Evolutionary conservation across 768 basidiomycete genomes (phyloP), one percentile per base, ranked within the genome.

Genomic region (Phlebiopsis gigantea): DNA sequence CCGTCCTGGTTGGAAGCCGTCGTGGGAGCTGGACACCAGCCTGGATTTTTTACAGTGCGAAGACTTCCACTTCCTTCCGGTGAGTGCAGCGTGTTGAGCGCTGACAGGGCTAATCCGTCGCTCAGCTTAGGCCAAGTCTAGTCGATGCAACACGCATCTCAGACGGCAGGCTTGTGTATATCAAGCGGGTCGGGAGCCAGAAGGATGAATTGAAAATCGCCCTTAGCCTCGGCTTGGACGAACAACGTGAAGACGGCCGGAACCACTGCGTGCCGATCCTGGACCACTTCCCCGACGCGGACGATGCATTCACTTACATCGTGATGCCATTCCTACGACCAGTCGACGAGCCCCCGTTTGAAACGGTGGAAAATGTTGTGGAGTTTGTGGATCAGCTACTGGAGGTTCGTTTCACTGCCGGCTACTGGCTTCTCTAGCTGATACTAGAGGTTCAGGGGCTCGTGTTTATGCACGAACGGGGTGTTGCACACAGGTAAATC

Each of bases 1-100:
- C 29, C 51, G 59, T 21, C 66, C 61, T 0, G 44, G 59, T 7
- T 72, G 70, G 71, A 34, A 61, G n/a, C 63, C 70, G 10, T 70
- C 68, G 0, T 72, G 71, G 72, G 31, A 45, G 12, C 21, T 25
- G 8, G 42, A 39, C 46, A 24, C 26, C 15, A 22, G 26, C 19
- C 9, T 31, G 39, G 30, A 47, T 25, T 51, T 39, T 30, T n/a
- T 21, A 28, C 8, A 52, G 5, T 58, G 50, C 29, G 59, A 61
- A 34, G 60, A 55, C 57, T 62, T 31, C 28, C 30, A 30, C 25
- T 46, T 17, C 21, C 53, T 39, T 4, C 39, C 50, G 6, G 39
- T 34, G 30, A 39, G 31, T 42, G 7, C 7, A 34, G 6, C 31
- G 31, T 34, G 7, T 14, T 34, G 31, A 14, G 31, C 31, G 7